A percentile compares a stretch with the other conserved stretches of the same genome.
Evolutionary conservation across 352 stramenopile species (phyloP).

Genomic region (Globisporangium spinosum): DNA sequence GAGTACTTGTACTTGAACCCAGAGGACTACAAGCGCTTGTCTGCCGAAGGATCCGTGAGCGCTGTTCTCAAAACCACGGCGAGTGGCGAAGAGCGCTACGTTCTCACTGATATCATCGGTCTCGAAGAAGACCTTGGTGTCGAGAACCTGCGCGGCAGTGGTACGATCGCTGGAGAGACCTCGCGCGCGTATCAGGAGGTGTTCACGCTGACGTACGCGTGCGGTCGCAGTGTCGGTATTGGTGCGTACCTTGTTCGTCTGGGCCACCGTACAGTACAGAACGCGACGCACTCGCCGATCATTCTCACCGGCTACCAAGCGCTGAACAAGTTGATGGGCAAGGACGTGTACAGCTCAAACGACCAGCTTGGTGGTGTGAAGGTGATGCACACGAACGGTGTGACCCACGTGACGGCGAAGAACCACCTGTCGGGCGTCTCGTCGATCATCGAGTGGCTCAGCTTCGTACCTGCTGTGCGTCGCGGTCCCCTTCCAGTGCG

Average conservation of each 20-base stretch:
- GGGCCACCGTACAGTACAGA: constrained; percentile 99
- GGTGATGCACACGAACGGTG: constrained; percentile 99
- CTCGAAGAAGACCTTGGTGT: constrained; percentile 97
- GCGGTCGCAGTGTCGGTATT: constrained; percentile 98
- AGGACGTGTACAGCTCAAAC: constrained; percentile 99
- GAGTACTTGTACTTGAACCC: constrained; percentile 97
- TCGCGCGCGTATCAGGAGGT: constrained; percentile 97
- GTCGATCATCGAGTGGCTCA: constrained; percentile 97
- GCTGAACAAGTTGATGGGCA: constrained; percentile 99
- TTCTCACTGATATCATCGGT: constrained; percentile 97
- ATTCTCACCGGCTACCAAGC: constrained; percentile 99
- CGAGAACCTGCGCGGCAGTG: constrained; percentile 99
- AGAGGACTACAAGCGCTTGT: constrained; percentile 92
- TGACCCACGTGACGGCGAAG: constrained; percentile 96
- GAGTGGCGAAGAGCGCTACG: constrained; percentile 86
- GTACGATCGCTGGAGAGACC: constrained; percentile 99
- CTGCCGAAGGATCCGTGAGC: constrained; percentile 89
- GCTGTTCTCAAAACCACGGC: constrained; percentile 61
- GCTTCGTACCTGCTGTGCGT: constrained; percentile 94
- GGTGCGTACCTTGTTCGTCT: constrained; percentile 99
- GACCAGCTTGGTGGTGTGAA: constrained; percentile 98
- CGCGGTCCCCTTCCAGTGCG: constrained; percentile 80
- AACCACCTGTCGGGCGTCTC: constrained; percentile 96
- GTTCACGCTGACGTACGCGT: constrained; percentile 99
- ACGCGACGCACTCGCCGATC: constrained; percentile 95